Base-by-base conservation (phyloP, 495 filamentous ascomycete genomes). In the Podospora pseudopauciseta region DNA sequence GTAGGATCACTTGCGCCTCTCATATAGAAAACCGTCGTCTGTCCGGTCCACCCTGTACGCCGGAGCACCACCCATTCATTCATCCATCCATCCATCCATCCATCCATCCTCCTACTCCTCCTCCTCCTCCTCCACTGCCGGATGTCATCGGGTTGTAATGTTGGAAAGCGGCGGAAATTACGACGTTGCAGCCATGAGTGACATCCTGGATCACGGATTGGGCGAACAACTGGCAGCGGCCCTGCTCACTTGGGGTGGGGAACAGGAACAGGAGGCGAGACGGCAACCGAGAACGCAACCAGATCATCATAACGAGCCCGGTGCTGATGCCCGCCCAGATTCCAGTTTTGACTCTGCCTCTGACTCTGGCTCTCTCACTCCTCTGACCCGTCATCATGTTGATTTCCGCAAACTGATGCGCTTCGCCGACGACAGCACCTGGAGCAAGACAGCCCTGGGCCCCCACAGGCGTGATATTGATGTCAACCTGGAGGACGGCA, bases 321-420 rank as follows among this genome's bases (percentile, higher is more conserved):
- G 57, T 44, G 18, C 18, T 20, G 44, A 57, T 26, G 30, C 30
- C 7, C 30, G 30, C 30, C 3, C 23, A 27, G 28, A 49, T 65
- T 65, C 28, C 30, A 18, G 54, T 57, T 11, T 26, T 58, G 54
- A 30, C 39, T 64, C 30, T 44, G 44, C 30, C 15, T 9, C 23
- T 39, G 28, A 49, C 23, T 65, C 28, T 57, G 28, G 64, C 27
- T 11, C 26, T 58, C 26, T 58, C 55, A 58, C 55, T 26, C 55
- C 55, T 18, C 39, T 64, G 19, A 60, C 19, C 28, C 59, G 60
- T 26, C 64, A 60, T 19, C 64, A 60, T 18, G 64, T 67, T 5
- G 69, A 74, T 56, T 68, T 76, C 30, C 67, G 60, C 13, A 71
- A 62, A n/a, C 19, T 73, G 58, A 71, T 72, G 34, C 32, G 71